A percentile compares a stretch with the other conserved stretches of the same genome.
These are phyloP conservation scores for Vicia villosa DNA, from an alignment of 306 rosid species.

Conservation along the genomic window DNA sequence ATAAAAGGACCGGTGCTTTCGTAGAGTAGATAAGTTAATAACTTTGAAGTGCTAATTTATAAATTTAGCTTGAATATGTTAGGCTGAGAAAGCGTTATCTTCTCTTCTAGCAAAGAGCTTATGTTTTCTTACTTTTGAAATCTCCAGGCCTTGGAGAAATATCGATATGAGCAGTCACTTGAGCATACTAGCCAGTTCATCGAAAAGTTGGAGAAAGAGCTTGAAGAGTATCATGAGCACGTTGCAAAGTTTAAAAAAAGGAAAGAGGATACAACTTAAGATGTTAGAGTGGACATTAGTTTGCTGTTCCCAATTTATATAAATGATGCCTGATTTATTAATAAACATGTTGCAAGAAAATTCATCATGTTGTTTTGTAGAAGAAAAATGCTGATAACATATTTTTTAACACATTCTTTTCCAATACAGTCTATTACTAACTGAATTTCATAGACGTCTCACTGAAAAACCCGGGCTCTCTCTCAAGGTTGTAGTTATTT, in stretches of 20 bases:
- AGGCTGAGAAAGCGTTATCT: slow-evolving; percentile 5
- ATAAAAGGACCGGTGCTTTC: neutral
- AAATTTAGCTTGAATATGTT: slow-evolving; percentile 11
- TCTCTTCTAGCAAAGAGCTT: slow-evolving; percentile 9
- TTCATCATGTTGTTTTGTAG: neutral
- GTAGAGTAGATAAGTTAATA: slow-evolving; percentile 19
- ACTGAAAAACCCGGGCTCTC: too few relatives aligned
- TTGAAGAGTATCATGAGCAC: slow-evolving; percentile 66
- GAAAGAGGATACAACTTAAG: slow-evolving; percentile 42
- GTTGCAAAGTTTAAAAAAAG: slow-evolving; percentile 55
- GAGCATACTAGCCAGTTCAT: slow-evolving; percentile 88
- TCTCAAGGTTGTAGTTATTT: too few relatives aligned
- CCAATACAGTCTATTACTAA: neutral
- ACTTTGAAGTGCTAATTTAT: neutral
- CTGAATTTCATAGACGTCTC: too few relatives aligned
- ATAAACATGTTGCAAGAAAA: neutral
- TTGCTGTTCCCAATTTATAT: slow-evolving; percentile 7
- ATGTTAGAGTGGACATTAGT: slow-evolving; percentile 26
- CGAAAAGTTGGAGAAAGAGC: slow-evolving; percentile 84
- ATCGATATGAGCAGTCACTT: slow-evolving; percentile 69
- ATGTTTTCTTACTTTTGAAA: slow-evolving; percentile 28
- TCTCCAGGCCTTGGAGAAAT: slow-evolving; percentile 80
- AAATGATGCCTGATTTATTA: slow-evolving; percentile 18
- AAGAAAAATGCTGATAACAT: neutral
- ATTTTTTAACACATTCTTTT: neutral